These are phyloP conservation scores for Draba incana DNA, from an alignment of 345 rosid genomes.

Conservation along the genomic window DNA sequence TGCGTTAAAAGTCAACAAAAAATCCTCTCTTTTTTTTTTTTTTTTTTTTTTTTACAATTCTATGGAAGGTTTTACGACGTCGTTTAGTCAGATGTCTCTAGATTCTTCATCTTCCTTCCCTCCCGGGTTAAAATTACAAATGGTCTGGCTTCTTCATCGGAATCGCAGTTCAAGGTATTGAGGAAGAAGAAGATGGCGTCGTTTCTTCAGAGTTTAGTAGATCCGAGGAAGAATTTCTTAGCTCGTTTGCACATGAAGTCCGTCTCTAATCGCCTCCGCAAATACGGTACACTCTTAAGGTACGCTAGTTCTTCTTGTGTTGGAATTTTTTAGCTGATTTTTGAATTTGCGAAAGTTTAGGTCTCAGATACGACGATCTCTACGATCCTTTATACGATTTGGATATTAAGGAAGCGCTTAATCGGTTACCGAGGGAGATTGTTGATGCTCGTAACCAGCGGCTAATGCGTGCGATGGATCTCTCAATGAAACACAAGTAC, in stretches of 20 bases:
- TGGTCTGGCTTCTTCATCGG: neutral
- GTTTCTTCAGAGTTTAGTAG: constrained; percentile 49
- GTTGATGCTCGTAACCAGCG: too few species aligned
- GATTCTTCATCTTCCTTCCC: constrained; percentile 18
- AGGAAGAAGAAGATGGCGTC: constrained; percentile 47
- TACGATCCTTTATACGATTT: too few species aligned
- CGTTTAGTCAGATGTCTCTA: constrained; percentile 5
- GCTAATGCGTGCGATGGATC: too few species aligned
- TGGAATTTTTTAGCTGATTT: neutral
- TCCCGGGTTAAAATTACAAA: constrained; percentile 25
- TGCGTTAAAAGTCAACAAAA: neutral
- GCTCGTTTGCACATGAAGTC: constrained; percentile 79
- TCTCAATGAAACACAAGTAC: too few species aligned
- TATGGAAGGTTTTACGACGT: neutral
- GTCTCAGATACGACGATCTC: too few species aligned
- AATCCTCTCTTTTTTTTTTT: neutral
- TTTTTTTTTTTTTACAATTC: too few species aligned
- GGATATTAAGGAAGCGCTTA: too few species aligned
- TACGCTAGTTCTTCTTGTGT: constrained; percentile 33
- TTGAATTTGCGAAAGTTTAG: too few species aligned
- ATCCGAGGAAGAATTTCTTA: constrained; percentile 79
- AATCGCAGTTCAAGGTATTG: neutral
- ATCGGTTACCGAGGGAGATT: too few species aligned
- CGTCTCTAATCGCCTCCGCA: constrained; percentile 66
- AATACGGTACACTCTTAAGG: constrained; percentile 54